Evolutionary conservation across 225 moss, liverwort and hornwort species (phyloP), one percentile per base, ranked within the genome.

Genomic region (Takakia lepidozioides): DNA sequence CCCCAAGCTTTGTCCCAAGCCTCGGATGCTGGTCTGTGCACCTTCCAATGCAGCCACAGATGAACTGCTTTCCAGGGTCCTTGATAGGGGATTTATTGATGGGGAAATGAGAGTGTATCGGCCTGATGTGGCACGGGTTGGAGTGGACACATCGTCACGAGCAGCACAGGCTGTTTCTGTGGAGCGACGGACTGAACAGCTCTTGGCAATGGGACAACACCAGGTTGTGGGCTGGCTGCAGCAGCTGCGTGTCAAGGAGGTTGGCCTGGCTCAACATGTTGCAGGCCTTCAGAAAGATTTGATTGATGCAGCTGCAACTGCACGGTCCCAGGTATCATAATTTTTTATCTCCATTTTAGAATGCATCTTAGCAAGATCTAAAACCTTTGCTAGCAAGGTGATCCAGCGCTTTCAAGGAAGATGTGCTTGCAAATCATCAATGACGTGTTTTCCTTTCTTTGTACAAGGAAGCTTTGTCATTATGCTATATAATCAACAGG

Each of bases 1-100:
- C 54, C 87, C 87, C 4, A 99, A 91, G 60, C 71, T 91, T 16
- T 91, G 98, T 69, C 98, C 98, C 2, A 99, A 99, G 60, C 98
- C 98, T 27, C 91, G 98, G 17, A 99, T 99, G 98, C 78, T 99
- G 25, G 98, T 99, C 8, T 99, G 98, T 59, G 98, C 98, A 22
- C 98, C 98, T 46, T 99, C 98, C 24, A 99, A 99, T 64, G 98
- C 98, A 48, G 98, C 98, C 32, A 99, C 98, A 17, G 98, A 99
- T 64, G 98, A 99, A 46, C 80, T 99, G 32, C 98, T 99, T 17
- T 83, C 98, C n/a, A 73, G 98, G 43, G 98, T 99, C 10, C 73
- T 91, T 36, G 91, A 88, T 61, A 77, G 91, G 58, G 98, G 98
- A 20, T 99, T 99, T 23, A 99, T 99, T 29, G 98, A 99, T 70